Base-by-base conservation (phyloP, 805 yeast genomes). In the Schizosaccharomyces cryophilus region DNA sequence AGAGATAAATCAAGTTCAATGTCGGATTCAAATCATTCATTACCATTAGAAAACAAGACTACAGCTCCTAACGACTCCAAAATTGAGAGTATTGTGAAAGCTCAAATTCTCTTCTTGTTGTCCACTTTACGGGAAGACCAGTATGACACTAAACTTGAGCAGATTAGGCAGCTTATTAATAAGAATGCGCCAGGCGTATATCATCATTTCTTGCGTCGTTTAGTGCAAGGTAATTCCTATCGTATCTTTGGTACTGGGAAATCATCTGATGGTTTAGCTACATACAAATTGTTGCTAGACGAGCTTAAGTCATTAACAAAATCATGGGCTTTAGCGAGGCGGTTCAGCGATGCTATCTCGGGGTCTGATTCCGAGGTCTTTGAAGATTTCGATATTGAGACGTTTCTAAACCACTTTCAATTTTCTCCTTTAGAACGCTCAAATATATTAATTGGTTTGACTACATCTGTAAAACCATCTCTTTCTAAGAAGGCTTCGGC, bases 91-190 rank as follows among this genome's bases (percentile, higher is more conserved):
- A 77, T 78, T 60, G 70, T 76, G 56, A 67, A 75, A 62, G 76
- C 80, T 42, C 87, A 83, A 69, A 67, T 83, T 54, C 73, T 78
- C 21, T 73, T 82, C 59, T 70, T 81, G 59, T 71, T 77, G 60
- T 71, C 78, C 47, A 75, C 78, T 26, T 70, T 77, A 63, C 68
- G 73, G 40, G 69, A 70, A 29, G 69, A 70, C 26, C 77, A 75
- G 68, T 73, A 76, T 67, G 71, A 70, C 29, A 63, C 70, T 24
- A 72, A 75, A 31, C 67, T 69, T 59, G 65, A 67, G 48, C 79
- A 81, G 67, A 79, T 81, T 45, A 17, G 40, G 26, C 45, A 64
- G 63, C 74, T 82, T 35, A 67, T 78, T 61, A 70, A 67, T 13
- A 71, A 71, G 40, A 64, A 66, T 61, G 68, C 72, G 42, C 69